Conservation (phyloP, 768 basidiomycete species). For the Rhodotorula kratochvilovae region DNA sequence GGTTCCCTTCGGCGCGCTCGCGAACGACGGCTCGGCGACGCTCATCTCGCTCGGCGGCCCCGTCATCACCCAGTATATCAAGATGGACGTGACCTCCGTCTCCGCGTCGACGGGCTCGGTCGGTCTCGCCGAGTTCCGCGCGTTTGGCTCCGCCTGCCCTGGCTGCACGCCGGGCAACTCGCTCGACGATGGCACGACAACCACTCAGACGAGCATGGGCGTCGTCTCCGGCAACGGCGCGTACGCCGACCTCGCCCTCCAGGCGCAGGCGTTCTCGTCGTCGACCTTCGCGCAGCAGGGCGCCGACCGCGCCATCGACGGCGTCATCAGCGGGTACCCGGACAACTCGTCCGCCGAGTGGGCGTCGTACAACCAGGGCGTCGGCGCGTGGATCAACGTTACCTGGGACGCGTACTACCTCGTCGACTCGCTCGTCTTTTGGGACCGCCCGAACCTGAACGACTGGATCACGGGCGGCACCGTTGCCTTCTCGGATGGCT, state of each 20-base stretch:
- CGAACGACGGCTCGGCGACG: constrained; percentile 38
- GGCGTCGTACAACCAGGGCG: constrained; percentile 20
- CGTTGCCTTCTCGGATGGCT: constrained; percentile 26
- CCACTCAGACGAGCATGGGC: constrained; percentile 2
- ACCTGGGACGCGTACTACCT: constrained; percentile 22
- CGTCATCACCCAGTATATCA: constrained; percentile 14
- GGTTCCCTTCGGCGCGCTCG: constrained; percentile 23
- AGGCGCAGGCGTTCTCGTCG: constrained; percentile 16
- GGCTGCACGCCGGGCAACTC: constrained; percentile 11
- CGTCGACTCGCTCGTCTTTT: constrained; percentile 25
- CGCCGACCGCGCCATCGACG: constrained; percentile 26
- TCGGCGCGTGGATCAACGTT: constrained; percentile 18
- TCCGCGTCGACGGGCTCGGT: constrained; percentile 17
- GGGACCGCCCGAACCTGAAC: constrained; percentile 29
- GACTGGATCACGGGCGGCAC: constrained; percentile 28
- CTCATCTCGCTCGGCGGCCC: constrained; percentile 16
- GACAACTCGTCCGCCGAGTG: constrained; percentile 14
- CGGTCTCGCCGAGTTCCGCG: constrained; percentile 34
- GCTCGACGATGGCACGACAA: constrained; percentile 4
- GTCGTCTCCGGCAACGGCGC: background rate
- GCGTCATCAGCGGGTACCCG: constrained; percentile 25
- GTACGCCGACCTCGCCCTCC: constrained; percentile 19
- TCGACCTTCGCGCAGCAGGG: constrained; percentile 18
- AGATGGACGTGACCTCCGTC: constrained; percentile 23
- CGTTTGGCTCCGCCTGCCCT: background rate